phyloP scores from a whole-genome alignment of 2,329 filamentous ascomycete genomes.

The Ampelomyces quisqualis region DNA sequence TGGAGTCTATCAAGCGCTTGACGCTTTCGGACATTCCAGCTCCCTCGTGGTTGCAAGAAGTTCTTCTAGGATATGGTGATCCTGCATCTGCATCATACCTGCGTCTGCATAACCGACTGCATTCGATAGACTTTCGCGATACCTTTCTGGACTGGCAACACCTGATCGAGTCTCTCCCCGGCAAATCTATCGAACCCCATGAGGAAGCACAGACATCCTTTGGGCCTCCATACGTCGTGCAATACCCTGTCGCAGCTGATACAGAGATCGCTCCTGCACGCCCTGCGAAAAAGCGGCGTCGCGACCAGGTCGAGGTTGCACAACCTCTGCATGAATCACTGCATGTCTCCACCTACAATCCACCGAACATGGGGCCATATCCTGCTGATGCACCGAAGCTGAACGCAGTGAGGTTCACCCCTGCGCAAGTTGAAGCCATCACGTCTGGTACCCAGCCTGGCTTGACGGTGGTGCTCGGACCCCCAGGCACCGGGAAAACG shows the following conservation, averaged over 20 bases:
- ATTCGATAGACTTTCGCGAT: conserved; percentile 84
- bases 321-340: conserved; percentile 62
- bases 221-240: conserved; percentile 82
- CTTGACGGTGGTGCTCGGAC: conserved; percentile 88
- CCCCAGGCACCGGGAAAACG: conserved; percentile 97
- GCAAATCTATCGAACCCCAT: conserved; percentile 78
- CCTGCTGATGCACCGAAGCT: conserved; percentile 77
- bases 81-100: conserved; percentile 85
- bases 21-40: conserved; percentile 82
- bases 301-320: conserved; percentile 66
- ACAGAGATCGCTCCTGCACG: conserved; percentile 51
- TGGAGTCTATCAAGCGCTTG: conserved; percentile 87
- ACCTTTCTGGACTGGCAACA: conserved; percentile 97
- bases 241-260: conserved; percentile 52
- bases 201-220: conserved; percentile 72
- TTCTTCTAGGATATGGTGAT: conserved; percentile 96
- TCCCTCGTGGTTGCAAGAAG: conserved; percentile 90
- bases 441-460: conserved; percentile 92
- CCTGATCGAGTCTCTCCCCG: conserved; percentile 84
- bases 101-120: conserved; percentile 73
- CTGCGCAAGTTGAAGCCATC: conserved; percentile 88
- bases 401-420: conserved; percentile 85
- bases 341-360: conserved; percentile 85
- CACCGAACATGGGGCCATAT: conserved; percentile 86
- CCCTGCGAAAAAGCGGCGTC: conserved; percentile 81